phyloP scores from a whole-genome alignment of 2,329 filamentous ascomycete genomes.

The Plectosphaerella plurivora region DNA sequence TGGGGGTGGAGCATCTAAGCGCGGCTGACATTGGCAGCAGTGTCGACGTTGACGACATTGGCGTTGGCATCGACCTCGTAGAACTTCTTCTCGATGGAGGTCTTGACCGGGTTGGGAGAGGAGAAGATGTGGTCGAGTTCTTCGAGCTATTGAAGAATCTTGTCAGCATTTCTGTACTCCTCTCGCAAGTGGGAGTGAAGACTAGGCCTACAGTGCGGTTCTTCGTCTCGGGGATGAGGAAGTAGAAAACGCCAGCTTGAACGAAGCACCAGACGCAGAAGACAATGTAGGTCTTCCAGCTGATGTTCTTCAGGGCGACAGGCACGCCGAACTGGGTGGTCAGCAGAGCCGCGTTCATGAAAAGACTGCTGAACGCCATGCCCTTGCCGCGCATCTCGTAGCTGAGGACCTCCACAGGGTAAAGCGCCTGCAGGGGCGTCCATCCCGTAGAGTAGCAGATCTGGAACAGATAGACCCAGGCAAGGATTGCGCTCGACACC shows the following conservation, averaged over 20 bases:
- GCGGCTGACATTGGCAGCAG: background rate
- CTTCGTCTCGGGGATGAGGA: constrained; percentile 47
- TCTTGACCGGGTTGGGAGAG: constrained; percentile 7
- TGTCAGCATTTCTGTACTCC: no score
- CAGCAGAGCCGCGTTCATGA: constrained; percentile 33
- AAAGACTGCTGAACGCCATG: constrained; percentile 38
- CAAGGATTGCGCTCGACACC: constrained; percentile 38
- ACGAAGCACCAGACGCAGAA: constrained; percentile 40
- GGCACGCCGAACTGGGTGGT: constrained; percentile 42
- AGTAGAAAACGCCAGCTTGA: constrained; percentile 37
- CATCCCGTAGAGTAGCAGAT: constrained; percentile 42
- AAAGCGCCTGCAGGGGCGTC: constrained; percentile 34
- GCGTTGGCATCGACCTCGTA: constrained; percentile 5
- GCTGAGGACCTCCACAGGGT: constrained; percentile 48
- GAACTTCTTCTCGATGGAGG: constrained; percentile 8
- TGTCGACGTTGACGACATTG: constrained; percentile 5
- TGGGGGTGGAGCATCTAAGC: no score
- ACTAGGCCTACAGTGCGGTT: constrained; percentile 28
- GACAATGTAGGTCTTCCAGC: constrained; percentile 50
- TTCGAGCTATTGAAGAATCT: background rate
- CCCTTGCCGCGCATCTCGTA: constrained; percentile 53
- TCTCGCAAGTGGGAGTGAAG: no score
- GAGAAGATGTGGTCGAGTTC: constrained; percentile 9
- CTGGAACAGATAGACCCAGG: constrained; percentile 47
- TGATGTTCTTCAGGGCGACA: constrained; percentile 42